Evolutionary conservation across 108 stramenopile species (phyloP), one percentile per base, ranked within the genome.

Genomic region (Cyclotella distinguenda): DNA sequence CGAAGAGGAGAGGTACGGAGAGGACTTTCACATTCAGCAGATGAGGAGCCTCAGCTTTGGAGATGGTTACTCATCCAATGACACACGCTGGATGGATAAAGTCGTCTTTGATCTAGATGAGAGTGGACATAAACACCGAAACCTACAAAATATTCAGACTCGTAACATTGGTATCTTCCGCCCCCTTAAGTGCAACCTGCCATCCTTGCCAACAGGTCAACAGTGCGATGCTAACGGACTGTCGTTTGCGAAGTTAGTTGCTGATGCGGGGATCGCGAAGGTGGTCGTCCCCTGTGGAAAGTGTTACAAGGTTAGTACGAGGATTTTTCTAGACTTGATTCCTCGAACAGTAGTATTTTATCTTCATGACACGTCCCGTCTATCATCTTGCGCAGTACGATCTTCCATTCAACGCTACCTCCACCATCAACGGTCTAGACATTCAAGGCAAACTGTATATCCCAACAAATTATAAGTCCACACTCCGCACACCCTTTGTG

Each of bases 401-500:
- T 43, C 28, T 72, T 34, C 45, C 56, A 18, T 8, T 21, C 3
- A 5, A 27, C 3, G 23, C 61, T 6, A 30, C 34, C 40, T 47
- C 54, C 1, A 59, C 66, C 21, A 68, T 74, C 7, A 57, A 51
- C 12, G 86, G 86, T 2, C 55, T 87, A 6, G 70, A 81, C 39
- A 75, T 87, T 40, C 25, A 42, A 11, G 86, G 86, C 34, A 84
- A 79, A 36, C 73, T 87, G 6, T 46, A 58, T 38, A 57, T 87
- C 42, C 84, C 84, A 12, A 48, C 70, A 1, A 75, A 75, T 26
- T 54, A 67, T 39, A 52, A 47, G 35, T 46, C 81, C 0, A 83
- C 79, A 0, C 50, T 88, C n/a, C 12, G 10, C 10, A 88, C 87
- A 11, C 77, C 84, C 33, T 80, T 43, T 34, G 70, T 88, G 16